Conservation (phyloP, 371 early-diverging fungal genomes). For the Mortierella sp. region DNA sequence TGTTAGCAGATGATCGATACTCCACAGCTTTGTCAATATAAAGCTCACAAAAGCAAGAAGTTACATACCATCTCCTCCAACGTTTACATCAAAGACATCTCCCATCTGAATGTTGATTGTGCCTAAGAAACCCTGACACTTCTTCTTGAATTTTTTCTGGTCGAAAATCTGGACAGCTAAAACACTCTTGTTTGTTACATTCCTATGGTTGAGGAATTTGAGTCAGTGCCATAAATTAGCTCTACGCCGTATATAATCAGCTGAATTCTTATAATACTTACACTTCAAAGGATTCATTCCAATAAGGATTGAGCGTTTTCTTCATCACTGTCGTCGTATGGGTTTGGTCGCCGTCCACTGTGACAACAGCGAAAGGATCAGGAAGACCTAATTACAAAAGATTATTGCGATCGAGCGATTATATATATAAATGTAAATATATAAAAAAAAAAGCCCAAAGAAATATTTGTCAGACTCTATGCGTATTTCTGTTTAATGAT, state of each 20-base stretch:
- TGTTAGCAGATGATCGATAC: slow-evolving; percentile 11
- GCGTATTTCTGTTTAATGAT: not conserved
- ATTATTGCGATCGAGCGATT: not conserved
- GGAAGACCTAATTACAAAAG: slow-evolving; percentile 64
- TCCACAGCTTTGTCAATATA: not conserved
- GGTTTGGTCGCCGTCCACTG: slow-evolving; percentile 89
- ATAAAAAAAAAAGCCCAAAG: not conserved
- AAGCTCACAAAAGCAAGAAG: not conserved
- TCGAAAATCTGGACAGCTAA: slow-evolving; percentile 96
- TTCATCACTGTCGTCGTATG: slow-evolving; percentile 83
- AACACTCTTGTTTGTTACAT: slow-evolving; percentile 80
- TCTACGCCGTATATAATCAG: not conserved
- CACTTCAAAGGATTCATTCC: slow-evolving; percentile 84
- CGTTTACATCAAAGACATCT: slow-evolving; percentile 79
- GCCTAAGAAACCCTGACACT: slow-evolving; percentile 95
- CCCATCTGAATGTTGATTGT: slow-evolving; percentile 90
- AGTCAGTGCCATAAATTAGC: not conserved
- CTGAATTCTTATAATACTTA: slow-evolving; percentile 38
- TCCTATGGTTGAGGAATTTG: slow-evolving; percentile 60
- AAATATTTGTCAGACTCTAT: not conserved
- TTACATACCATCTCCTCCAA: slow-evolving; percentile 82
- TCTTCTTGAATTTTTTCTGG: slow-evolving; percentile 95
- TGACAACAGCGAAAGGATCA: slow-evolving; percentile 92
- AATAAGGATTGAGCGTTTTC: slow-evolving; percentile 84
- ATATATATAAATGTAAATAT: not conserved